These are phyloP conservation scores for Zymoseptoria crescenta DNA, from an alignment of 2,329 filamentous ascomycete species.

Conservation along the genomic window DNA sequence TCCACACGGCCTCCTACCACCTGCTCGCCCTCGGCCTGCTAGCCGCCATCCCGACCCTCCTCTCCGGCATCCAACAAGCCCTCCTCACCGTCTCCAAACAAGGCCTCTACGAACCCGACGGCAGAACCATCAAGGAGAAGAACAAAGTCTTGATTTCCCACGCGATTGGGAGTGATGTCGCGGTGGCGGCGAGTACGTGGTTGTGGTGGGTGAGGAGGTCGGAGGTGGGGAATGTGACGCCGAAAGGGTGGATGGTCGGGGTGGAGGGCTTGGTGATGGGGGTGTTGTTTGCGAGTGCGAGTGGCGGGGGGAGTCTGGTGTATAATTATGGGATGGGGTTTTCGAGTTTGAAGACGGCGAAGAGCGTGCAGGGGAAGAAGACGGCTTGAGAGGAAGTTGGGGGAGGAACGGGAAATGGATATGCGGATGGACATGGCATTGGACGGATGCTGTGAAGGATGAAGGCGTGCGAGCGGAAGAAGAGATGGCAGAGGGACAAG, in stretches of 20 bases:
- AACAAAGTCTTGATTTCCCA: constrained; percentile 37
- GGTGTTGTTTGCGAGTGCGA: constrained; percentile 34
- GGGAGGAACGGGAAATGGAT: neutral
- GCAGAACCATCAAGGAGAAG: constrained; percentile 32
- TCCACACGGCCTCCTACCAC: constrained; percentile 38
- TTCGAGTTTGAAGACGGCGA: constrained; percentile 16
- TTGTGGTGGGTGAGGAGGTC: constrained; percentile 37
- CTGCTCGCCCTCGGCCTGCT: constrained; percentile 35
- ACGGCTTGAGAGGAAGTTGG: neutral
- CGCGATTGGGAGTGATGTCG: constrained; percentile 37
- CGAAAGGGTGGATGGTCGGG: constrained; percentile 31
- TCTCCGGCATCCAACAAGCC: constrained; percentile 32
- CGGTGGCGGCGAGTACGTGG: constrained; percentile 32
- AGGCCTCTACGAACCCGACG: constrained; percentile 33
- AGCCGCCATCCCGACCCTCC: constrained; percentile 28
- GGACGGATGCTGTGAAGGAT: too few species aligned
- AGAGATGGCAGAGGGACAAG: too few species aligned
- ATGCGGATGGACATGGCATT: too few species aligned
- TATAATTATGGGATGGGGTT: constrained; percentile 42
- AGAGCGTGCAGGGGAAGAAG: constrained; percentile 17
- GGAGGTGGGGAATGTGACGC: constrained; percentile 30
- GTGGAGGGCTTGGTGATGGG: constrained; percentile 31
- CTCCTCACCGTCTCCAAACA: constrained; percentile 37
- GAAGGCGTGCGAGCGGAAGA: too few species aligned
- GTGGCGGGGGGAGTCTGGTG: constrained; percentile 37